Evolutionary conservation across 2,329 filamentous ascomycete genomes (phyloP), one percentile per base, ranked within the genome.

Genomic region (Leptoxyphium fumago): DNA sequence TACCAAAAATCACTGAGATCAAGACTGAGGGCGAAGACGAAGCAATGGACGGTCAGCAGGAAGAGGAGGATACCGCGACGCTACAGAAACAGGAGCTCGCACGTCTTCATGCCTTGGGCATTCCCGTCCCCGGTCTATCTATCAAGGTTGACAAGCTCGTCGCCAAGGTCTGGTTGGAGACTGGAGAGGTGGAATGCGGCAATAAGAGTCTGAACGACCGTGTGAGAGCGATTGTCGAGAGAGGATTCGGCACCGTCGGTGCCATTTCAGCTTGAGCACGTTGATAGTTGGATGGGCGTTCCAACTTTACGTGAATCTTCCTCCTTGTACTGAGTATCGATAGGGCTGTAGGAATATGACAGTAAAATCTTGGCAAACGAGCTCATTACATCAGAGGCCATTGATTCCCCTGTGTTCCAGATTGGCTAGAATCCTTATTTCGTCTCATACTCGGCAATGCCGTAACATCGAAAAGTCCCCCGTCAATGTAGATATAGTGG

Each of bases 121-220:
- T 96, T 29, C 87, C 89, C 0, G 86, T 95, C 1, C 91, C 91
- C 0, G 91, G 89, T 0, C 72, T 98, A 13, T 77, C 82, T 48
- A 86, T 98, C 63, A 80, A 75, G 55, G 82, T 95, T 3, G 89
- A 96, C 55, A 91, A 85, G 66, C 81, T 87, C 65, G 72, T 82
- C 43, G 91, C 89, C 6, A 83, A 78, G 48, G 81, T 98, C 6
- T 96, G 89, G 88, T 68, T 98, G 34, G 91, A 96, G 70, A 78
- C 84, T 52, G 64, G 96, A 39, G 86, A 94, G 54, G 84, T 98
- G 4, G 91, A 96, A 64, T 93, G 86, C 61, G 68, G 68, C 44
- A 77, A 78, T 50, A 79, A 79, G 40, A 86, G 86, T 50, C 75
- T 80, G 51, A 79, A 78, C 29, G 89, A 94, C 61, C 73, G 91